A percentile compares a stretch with the other conserved stretches of the same genome.
Evolutionary conservation across 257 asterid genomes (phyloP).

Genomic region (Haberlea rhodopensis): DNA sequence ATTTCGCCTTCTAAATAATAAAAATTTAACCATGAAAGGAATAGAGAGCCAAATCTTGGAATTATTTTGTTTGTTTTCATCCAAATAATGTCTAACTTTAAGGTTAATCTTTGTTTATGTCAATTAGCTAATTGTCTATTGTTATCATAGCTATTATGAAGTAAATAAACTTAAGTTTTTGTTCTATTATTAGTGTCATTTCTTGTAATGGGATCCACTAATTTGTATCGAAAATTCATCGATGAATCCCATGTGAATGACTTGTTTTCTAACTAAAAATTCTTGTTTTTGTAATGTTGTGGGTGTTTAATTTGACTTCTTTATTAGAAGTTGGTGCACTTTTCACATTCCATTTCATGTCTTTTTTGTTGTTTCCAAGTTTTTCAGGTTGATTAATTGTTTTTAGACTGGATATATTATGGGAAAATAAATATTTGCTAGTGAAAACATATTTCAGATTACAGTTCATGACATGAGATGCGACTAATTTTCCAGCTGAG

Average conservation of each 20-base stretch:
- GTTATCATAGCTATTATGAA: constrained; percentile 8
- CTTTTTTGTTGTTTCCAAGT: constrained; percentile 41
- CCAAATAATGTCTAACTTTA: constrained; percentile 1
- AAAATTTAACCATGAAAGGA: constrained; percentile 21
- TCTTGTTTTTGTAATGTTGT: constrained; percentile 19
- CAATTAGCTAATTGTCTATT: constrained; percentile 37
- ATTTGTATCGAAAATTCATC: constrained; percentile 54
- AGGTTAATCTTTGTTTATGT: constrained; percentile 35
- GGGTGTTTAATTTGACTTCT: constrained; percentile 21
- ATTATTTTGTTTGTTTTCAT: constrained; percentile 40
- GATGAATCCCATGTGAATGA: constrained; percentile 52
- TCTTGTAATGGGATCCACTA: constrained; percentile 35
- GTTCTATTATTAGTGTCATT: constrained; percentile 41
- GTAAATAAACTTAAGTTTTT: constrained; percentile 17
- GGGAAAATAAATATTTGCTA: not conserved
- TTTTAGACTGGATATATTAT: constrained; percentile 18
- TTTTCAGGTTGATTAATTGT: constrained; percentile 37
- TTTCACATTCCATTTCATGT: constrained; percentile 43
- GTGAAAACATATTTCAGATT: too few species aligned
- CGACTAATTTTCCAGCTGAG: too few species aligned
- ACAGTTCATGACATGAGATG: too few species aligned
- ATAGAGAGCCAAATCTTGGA: constrained; percentile 22
- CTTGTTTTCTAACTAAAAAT: constrained; percentile 36
- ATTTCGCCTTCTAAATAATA: constrained; percentile 10
- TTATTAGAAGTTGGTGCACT: constrained; percentile 31